Evolutionary conservation across 768 basidiomycete genomes (phyloP), one percentile per base, ranked within the genome.

Genomic region (Cantharellus cinnabarinus): DNA sequence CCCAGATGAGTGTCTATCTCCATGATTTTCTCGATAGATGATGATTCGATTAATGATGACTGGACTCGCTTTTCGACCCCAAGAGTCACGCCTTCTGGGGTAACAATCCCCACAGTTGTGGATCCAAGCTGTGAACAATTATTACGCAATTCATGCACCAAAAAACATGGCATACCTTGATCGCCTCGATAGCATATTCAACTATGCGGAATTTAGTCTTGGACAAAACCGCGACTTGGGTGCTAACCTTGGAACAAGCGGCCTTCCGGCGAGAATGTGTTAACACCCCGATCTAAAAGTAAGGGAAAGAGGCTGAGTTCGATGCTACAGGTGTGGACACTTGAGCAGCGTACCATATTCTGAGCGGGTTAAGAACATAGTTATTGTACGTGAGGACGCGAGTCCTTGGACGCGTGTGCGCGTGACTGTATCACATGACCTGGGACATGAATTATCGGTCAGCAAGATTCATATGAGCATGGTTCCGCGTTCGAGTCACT

Each of bases 141-240:
- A 20, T 4, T 3, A 42, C 14, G 56, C 34, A 55, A 38, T 20
- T 42, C 7, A 42, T 34, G 53, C n/a, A 42, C 10, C 29, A 20
- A 48, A 29, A 40, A 3, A 37, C 41, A 35, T 35, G 38, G 37
- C 66, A 60, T 63, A 91, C 91, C 73, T 95, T 98, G 71, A 98
- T 98, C 4, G 95, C 95, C 68, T 99, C 95, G 69, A 98, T 99
- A 57, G 95, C 95, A 76, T 98, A 98, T 73, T 99, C 95, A 71
- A 99, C 94, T 97, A 65, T 2, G 5, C 37, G 57, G 42, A 40
- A 20, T 44, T 1, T 40, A 50, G 5, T 29, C 59, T 15, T 2
- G 15, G 15, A 35, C n/a, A 42, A 34, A 41, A 15, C 29, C 5
- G 2, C 14, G 7, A 37, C 52, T 10, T 54, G 52, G 52, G 38